phyloP scores from a whole-genome alignment of 192 early-diverging fungal species.

The Powellomyces hirtus region DNA sequence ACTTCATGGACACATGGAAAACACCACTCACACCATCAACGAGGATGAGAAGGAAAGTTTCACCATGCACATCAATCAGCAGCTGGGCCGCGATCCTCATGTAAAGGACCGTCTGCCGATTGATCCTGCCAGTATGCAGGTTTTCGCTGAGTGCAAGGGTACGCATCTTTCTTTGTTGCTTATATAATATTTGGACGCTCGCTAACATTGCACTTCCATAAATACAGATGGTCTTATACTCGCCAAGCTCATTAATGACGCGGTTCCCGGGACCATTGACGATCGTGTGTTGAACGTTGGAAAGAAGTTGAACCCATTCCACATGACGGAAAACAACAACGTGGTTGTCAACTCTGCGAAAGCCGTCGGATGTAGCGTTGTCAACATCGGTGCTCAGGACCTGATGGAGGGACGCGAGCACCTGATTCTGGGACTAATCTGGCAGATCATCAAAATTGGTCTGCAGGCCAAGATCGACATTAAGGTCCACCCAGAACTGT shows the following conservation, averaged over 20 bases:
- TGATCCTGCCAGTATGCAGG: conserved; percentile 88
- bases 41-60: conserved; percentile 98
- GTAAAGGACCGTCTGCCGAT: conserved; percentile 88
- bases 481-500: conserved; percentile 96
- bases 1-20: conserved; percentile 75
- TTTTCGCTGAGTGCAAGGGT: conserved; percentile 94
- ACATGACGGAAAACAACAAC: conserved; percentile 99
- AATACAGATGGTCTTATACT: conserved; percentile 83
- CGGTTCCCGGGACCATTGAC: conserved; percentile 95
- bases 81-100: conserved; percentile 76
- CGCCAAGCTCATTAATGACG: conserved; percentile 98
- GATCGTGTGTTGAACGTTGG: conserved; percentile 93
- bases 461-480: conserved; percentile 96
- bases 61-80: conserved; percentile 89
- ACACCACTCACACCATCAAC: conserved; percentile 96
- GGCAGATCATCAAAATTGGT: conserved; percentile 99
- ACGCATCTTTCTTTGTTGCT: not conserved
- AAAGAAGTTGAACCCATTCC: conserved; percentile 89
- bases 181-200: too few species aligned
- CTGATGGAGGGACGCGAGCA: conserved; percentile 96
- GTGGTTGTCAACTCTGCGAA: conserved; percentile 99
- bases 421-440: conserved; percentile 93
- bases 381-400: conserved; percentile 97
- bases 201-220: too few species aligned
- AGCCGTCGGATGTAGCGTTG: conserved; percentile 96